These are phyloP conservation scores for Diacronema lutheri DNA, from an alignment of 78 protist genomes.

Conservation along the genomic window DNA sequence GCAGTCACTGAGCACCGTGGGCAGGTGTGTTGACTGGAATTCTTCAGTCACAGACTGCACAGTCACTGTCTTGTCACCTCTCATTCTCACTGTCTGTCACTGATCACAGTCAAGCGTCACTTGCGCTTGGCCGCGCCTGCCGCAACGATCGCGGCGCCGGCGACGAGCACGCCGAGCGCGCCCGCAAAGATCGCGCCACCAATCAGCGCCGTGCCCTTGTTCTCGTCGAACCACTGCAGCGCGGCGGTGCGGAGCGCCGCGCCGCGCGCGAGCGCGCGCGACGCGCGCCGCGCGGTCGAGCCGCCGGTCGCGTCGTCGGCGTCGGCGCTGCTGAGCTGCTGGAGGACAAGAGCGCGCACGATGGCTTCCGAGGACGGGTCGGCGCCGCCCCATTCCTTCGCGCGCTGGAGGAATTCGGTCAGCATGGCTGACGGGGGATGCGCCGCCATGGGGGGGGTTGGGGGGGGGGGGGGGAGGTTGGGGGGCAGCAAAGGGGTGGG, in stretches of 20 bases:
- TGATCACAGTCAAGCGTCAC: too few relatives aligned
- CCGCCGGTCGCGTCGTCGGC: background rate
- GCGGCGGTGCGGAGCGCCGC: background rate
- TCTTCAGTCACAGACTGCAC: too few relatives aligned
- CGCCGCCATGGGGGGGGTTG: too few relatives aligned
- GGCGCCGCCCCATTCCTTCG: background rate
- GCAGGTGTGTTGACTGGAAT: too few relatives aligned
- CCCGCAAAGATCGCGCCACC: background rate
- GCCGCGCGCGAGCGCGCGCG: too few relatives aligned
- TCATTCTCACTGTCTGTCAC: too few relatives aligned
- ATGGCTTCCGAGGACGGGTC: background rate
- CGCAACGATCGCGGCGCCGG: too few relatives aligned
- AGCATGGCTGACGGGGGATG: background rate
- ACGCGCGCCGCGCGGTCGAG: background rate
- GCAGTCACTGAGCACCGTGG: too few relatives aligned
- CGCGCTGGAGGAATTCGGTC: background rate
- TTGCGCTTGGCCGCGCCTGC: too few relatives aligned
- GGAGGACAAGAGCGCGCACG: background rate
- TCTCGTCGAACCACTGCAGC: background rate
- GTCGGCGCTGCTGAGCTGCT: background rate
- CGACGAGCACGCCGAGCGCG: background rate
- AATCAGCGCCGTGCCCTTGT: background rate
- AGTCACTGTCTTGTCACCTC: too few relatives aligned
- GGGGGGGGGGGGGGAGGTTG: too few relatives aligned
- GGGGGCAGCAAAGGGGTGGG: too few relatives aligned